Base-by-base conservation (phyloP, 2,329 filamentous ascomycete species). In the Aspergillus transmontanensis region DNA sequence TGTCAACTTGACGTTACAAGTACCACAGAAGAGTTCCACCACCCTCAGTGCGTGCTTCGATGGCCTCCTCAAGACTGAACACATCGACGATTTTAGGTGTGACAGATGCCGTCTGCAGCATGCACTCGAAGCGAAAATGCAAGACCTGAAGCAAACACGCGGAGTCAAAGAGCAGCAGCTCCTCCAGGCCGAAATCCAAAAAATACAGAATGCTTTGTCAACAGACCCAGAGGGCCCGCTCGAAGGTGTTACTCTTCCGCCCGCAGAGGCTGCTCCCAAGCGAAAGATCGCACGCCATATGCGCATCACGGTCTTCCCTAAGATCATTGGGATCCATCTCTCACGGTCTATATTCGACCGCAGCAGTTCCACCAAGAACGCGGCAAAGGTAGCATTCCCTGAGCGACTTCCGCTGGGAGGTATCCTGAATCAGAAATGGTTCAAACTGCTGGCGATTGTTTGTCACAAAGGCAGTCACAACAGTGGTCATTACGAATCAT, bases 401-500 rank as follows among this genome's bases (percentile, higher is more conserved):
- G 94, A 98, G 77, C 85, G 86, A n/a, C 79, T 99, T 2, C 87
- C 91, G 0, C 82, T 99, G 3, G 95, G 95, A 1, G 89, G 93
- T 0, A 81, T 98, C 28, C 79, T 95, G 50, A 86, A 90, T 61
- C 89, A 90, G 72, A 90, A 89, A 67, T 90, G 87, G 74, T 99
- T 97, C 79, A 92, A 89, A 71, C 83, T 99, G 6, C 85, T 96
- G 0, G 93, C 90, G 14, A 87, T 96, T 41, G 93, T 99, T 41
- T 96, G 92, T 26, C 95, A 99, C 75, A 96, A 96, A 73, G 95
- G 95, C 43, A 96, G 92, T 66, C 95, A 99, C 76, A 90, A 97
- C 73, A 97, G 93, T 71, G 95, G 95, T 0, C 95, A 99, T 75
- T 99, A 99, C 80, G 95, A 99, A 77, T 94, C 93, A 0, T 98